Conservation (phyloP, 768 basidiomycete species). For the Leccinum longicurvipes region DNA sequence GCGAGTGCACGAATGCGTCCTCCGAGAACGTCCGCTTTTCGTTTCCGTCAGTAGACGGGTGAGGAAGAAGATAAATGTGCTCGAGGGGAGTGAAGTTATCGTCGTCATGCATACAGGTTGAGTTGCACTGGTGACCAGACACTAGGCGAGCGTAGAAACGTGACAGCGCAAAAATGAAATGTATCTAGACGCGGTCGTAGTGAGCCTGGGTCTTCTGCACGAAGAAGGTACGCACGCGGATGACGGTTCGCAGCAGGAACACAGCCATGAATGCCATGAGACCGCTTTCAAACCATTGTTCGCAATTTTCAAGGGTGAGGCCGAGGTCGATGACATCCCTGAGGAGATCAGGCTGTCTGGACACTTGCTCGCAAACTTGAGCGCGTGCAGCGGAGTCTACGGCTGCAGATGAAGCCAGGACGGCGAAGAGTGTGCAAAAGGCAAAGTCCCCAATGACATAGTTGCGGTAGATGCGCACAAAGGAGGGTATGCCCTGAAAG, state of each 20-base stretch:
- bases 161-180: constrained; percentile 71
- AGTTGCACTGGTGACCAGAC: constrained; percentile 33
- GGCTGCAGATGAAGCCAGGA: constrained; percentile 54
- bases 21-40: constrained; percentile 1
- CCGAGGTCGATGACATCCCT: constrained; percentile 68
- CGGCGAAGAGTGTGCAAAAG: constrained; percentile 59
- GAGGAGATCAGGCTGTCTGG: constrained; percentile 72
- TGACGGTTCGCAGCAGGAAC: constrained; percentile 58
- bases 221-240: constrained; percentile 51
- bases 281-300: constrained; percentile 70
- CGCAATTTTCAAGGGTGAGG: constrained; percentile 76
- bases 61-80: constrained; percentile 61
- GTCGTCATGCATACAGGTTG: constrained; percentile 13
- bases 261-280: constrained; percentile 55
- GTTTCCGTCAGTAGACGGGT: constrained; percentile 14
- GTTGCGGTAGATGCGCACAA: constrained; percentile 79
- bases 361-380: constrained; percentile 69
- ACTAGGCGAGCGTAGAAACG: constrained; percentile 58
- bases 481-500: constrained; percentile 54
- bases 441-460: constrained; percentile 77
- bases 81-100: constrained; percentile 39
- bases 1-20: constrained; percentile 6
- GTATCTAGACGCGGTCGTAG: constrained; percentile 46
- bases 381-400: constrained; percentile 55
- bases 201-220: background rate